A percentile compares a stretch with the other conserved stretches of the same genome.
phyloP scores from a whole-genome alignment of 2,329 filamentous ascomycete species.

The Aspergillus sp. region DNA sequence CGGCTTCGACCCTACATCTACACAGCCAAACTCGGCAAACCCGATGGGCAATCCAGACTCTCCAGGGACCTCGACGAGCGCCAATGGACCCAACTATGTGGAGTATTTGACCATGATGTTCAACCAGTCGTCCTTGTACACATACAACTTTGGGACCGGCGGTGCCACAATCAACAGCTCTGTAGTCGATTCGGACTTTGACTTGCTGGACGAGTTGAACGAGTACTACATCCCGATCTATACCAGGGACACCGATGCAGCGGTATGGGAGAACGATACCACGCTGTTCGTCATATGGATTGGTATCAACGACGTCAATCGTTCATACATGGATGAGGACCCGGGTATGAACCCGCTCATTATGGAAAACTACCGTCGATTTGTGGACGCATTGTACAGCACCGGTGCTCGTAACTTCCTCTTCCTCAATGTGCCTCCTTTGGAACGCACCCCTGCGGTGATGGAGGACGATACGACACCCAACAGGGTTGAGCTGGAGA shows the following conservation, averaged over 20 bases:
- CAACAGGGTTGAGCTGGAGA: no score
- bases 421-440: no score
- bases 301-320: conserved; percentile 1
- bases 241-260: not conserved
- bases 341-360: no score
- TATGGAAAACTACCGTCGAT: not conserved
- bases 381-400: conserved; percentile 4
- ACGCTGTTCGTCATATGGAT: not conserved
- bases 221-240: not conserved
- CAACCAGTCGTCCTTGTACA: no score
- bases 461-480: no score
- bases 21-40: not conserved
- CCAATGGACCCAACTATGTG: conserved; percentile 1
- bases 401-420: not conserved
- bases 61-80: not conserved
- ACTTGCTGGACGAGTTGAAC: not conserved
- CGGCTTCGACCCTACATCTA: no score
- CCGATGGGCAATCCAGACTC: not conserved
- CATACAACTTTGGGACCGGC: no score
- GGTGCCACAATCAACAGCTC: no score
- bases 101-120: conserved; percentile 11
- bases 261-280: not conserved
- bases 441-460: no score
- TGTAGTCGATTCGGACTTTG: no score
- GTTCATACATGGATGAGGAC: not conserved